Conservation (phyloP, 192 early-diverging fungal genomes). For the Coemansia sp. region DNA sequence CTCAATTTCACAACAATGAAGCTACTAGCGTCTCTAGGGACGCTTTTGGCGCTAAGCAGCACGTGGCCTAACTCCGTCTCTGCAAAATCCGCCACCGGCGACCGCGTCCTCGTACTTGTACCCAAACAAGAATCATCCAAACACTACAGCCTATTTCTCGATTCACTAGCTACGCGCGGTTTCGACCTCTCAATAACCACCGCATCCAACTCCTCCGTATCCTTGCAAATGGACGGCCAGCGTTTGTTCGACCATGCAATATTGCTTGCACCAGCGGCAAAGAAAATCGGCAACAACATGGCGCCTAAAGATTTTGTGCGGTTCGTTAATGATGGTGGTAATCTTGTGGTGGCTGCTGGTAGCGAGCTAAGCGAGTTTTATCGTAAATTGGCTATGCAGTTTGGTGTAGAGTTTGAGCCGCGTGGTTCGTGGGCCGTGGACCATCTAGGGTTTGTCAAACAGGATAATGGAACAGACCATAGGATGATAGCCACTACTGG, state of each 20-base stretch:
- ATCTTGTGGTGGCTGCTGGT: slow-evolving; percentile 75
- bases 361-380: slow-evolving; percentile 64
- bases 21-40: slow-evolving; percentile 9
- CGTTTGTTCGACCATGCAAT: slow-evolving; percentile 79
- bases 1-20: slow-evolving; percentile 17
- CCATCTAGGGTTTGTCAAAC: slow-evolving; percentile 58
- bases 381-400: slow-evolving; percentile 85
- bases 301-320: slow-evolving; percentile 65
- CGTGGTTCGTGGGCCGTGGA: slow-evolving; percentile 71
- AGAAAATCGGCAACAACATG: slow-evolving; percentile 60
- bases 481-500: slow-evolving; percentile 58
- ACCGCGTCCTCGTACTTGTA: slow-evolving; percentile 68
- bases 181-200: slow-evolving; percentile 58
- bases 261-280: slow-evolving; percentile 73
- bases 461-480: slow-evolving; percentile 54
- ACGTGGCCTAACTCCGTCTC: slow-evolving; percentile 20
- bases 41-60: slow-evolving; percentile 14
- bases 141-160: slow-evolving; percentile 58
- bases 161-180: slow-evolving; percentile 52
- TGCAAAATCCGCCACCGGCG: slow-evolving; percentile 66
- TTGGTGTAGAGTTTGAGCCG: slow-evolving; percentile 84
- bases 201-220: slow-evolving; percentile 56
- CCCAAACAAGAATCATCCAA: slow-evolving; percentile 52
- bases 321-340: slow-evolving; percentile 91
- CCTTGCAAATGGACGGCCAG: slow-evolving; percentile 61